A percentile compares a stretch with the other conserved stretches of the same genome.
These are phyloP conservation scores for Debaryomyces hansenii DNA, from an alignment of 805 yeast species.

Conservation along the genomic window DNA sequence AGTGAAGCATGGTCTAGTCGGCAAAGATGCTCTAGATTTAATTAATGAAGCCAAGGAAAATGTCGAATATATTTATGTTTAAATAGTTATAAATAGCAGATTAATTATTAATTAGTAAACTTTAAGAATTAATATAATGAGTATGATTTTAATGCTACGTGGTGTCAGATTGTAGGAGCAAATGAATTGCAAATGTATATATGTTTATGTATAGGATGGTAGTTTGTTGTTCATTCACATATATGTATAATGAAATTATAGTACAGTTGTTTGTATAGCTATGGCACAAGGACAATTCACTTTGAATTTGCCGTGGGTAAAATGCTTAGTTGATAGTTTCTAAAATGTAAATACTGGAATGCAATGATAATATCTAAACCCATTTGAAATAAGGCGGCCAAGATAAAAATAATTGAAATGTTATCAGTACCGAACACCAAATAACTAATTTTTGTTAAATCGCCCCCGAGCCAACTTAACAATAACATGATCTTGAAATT, in stretches of 20 bases:
- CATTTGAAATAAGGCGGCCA: constrained; percentile 80
- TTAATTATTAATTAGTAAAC: too few relatives aligned
- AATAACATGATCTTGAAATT: constrained; percentile 77
- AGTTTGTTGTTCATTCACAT: too few relatives aligned
- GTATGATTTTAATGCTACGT: too few relatives aligned
- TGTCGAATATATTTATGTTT: constrained; percentile 55
- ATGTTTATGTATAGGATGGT: too few relatives aligned
- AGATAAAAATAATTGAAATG: constrained; percentile 61
- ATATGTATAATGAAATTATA: too few relatives aligned
- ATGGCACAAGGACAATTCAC: too few relatives aligned
- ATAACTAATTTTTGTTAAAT: constrained; percentile 72
- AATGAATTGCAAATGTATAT: too few relatives aligned
- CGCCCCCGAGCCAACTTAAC: constrained; percentile 89
- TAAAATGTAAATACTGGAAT: constrained; percentile 68
- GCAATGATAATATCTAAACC: constrained; percentile 70
- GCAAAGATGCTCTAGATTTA: constrained; percentile 66
- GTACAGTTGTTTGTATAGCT: too few relatives aligned
- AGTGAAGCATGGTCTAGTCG: constrained; percentile 78
- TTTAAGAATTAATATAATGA: too few relatives aligned
- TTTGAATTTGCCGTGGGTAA: background rate
- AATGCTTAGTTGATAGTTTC: constrained; percentile 11
- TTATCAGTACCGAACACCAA: constrained; percentile 74
- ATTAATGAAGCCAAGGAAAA: constrained; percentile 75
- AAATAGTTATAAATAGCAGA: constrained; percentile 5
- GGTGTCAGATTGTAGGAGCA: too few relatives aligned